Conservation (phyloP, 345 rosid species). For the Dovyalis caffra region DNA sequence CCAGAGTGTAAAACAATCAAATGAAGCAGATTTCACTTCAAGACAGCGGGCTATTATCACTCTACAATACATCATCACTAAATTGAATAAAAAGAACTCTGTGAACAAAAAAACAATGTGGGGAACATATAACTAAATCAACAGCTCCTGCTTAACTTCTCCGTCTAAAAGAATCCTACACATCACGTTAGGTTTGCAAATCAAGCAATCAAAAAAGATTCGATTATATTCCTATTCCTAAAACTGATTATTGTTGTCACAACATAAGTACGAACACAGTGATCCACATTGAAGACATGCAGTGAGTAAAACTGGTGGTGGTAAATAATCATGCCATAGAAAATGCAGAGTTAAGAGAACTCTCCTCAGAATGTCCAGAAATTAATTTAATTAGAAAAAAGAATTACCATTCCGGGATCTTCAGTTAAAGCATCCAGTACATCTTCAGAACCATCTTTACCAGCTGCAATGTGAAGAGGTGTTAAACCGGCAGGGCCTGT, state of each 20-base stretch:
- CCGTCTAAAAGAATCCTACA: neutral
- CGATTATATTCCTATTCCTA: neutral
- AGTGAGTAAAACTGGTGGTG: neutral
- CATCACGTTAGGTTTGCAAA: neutral
- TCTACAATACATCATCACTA: neutral
- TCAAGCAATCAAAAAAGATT: neutral
- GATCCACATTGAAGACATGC: neutral
- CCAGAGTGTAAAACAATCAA: neutral
- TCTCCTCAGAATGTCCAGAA: neutral
- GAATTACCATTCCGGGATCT: constrained; percentile 83
- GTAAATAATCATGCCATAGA: neutral
- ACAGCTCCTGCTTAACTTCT: neutral
- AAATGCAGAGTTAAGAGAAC: neutral
- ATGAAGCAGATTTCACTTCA: neutral
- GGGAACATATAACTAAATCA: neutral
- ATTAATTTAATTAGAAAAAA: constrained; percentile 4
- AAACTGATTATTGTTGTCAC: neutral
- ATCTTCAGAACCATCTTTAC: constrained; percentile 95
- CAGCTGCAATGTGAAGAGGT: constrained; percentile 98
- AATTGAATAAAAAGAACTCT: neutral
- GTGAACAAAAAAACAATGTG: neutral
- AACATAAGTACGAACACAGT: neutral
- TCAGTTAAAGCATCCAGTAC: constrained; percentile 77
- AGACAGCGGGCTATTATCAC: neutral
- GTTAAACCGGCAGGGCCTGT: constrained; percentile 96